Conservation (phyloP, 345 rosid genomes). For the Salix udensis region DNA sequence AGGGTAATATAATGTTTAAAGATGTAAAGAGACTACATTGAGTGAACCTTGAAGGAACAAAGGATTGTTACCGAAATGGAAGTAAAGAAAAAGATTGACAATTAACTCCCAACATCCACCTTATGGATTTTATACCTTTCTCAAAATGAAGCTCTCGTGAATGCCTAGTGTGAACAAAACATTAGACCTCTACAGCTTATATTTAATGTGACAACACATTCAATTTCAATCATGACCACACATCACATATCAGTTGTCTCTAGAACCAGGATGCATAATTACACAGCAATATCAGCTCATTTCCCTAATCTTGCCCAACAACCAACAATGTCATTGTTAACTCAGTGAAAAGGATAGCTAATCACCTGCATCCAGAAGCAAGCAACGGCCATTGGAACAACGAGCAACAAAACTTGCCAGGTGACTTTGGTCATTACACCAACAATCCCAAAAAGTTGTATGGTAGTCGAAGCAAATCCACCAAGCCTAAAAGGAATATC, state of each 20-base stretch:
- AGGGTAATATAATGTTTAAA: neutral
- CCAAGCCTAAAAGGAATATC: constrained; percentile 99
- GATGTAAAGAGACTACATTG: neutral
- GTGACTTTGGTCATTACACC: constrained; percentile 94
- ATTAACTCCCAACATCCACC: neutral
- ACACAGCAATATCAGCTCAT: constrained; percentile 5
- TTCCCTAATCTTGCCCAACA: constrained; percentile 3
- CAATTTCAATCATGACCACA: neutral
- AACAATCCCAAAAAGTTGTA: constrained; percentile 92
- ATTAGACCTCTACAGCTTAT: neutral
- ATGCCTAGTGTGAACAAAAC: neutral
- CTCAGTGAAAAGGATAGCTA: constrained; percentile 1
- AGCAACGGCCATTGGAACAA: constrained; percentile 92
- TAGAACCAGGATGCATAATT: constrained; percentile 1
- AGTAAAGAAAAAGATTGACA: neutral
- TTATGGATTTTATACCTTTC: neutral
- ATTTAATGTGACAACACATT: neutral
- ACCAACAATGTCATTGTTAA: constrained; percentile 7
- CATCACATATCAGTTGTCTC: neutral
- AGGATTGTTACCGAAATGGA: neutral
- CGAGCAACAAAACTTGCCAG: constrained; percentile 97
- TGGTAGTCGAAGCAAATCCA: constrained; percentile 98
- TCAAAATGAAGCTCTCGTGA: neutral
- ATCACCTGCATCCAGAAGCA: constrained; percentile 99
- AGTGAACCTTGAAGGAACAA: neutral